Percentiles rank a stretch among this genome's conserved stretches.
Conservation (phyloP, 768 basidiomycete species). For the Calocybe cyanea region DNA sequence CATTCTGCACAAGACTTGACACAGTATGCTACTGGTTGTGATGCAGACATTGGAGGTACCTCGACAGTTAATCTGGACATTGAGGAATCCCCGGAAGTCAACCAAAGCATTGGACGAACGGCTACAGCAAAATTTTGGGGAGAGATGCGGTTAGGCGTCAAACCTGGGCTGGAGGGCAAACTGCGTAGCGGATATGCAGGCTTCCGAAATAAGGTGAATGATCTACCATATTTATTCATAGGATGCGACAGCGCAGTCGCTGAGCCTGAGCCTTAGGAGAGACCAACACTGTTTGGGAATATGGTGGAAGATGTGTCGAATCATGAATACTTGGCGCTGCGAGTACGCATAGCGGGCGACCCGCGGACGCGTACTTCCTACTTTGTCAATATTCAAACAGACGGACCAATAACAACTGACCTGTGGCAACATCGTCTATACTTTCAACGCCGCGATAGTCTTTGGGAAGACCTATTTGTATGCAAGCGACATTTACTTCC, state of each 20-base stretch:
- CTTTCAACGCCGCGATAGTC: slow-evolving; percentile 58
- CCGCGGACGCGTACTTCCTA: slow-evolving; percentile 78
- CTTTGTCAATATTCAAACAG: slow-evolving; percentile 91
- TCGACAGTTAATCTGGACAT: slow-evolving; percentile 77
- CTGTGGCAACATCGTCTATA: slow-evolving; percentile 96
- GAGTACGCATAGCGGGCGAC: slow-evolving; percentile 75
- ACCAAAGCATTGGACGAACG: slow-evolving; percentile 39
- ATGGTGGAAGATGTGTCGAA: slow-evolving; percentile 78
- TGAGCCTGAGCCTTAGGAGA: slow-evolving; percentile 37
- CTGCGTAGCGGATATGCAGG: slow-evolving; percentile 88
- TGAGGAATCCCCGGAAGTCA: slow-evolving; percentile 47
- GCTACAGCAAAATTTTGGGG: slow-evolving; percentile 78
- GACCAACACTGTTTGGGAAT: slow-evolving; percentile 86
- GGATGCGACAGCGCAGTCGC: not conserved
- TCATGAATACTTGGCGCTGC: slow-evolving; percentile 78
- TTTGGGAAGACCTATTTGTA: slow-evolving; percentile 83
- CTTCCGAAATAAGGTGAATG: slow-evolving; percentile 74
- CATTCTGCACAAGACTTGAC: slow-evolving; percentile 54
- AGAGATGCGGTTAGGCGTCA: slow-evolving; percentile 67
- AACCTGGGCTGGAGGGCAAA: slow-evolving; percentile 59
- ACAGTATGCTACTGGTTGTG: slow-evolving; percentile 77
- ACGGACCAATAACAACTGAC: slow-evolving; percentile 74
- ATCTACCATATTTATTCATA: not conserved
- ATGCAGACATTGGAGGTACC: slow-evolving; percentile 83
- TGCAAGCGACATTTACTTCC: slow-evolving; percentile 29